A percentile compares a stretch with the other conserved stretches of the same genome.
Conservation (phyloP, 2,329 filamentous ascomycete genomes). For the Colletotrichum graminicola region DNA sequence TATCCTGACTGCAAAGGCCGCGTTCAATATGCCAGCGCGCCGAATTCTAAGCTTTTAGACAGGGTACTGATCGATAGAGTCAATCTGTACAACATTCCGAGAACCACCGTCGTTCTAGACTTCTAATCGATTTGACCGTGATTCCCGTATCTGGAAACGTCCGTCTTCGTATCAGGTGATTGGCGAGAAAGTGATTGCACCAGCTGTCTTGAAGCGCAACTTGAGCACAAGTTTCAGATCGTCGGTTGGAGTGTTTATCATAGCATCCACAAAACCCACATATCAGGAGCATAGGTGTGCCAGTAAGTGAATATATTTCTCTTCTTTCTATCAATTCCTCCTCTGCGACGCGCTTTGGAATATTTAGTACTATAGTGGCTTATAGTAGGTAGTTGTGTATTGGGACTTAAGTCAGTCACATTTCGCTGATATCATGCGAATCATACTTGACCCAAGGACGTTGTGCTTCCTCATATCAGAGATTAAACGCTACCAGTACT, state of each 20-base stretch:
- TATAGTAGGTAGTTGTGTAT: neutral
- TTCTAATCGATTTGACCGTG: too few species aligned
- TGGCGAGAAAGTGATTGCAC: too few species aligned
- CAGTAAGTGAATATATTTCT: neutral
- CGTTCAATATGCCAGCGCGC: too few species aligned
- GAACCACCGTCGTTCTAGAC: too few species aligned
- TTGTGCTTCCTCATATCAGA: neutral
- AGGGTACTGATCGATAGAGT: too few species aligned
- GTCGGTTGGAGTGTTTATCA: fast-evolving
- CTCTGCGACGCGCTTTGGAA: neutral
- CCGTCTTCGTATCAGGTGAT: too few species aligned
- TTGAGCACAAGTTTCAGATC: neutral
- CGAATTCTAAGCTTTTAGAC: too few species aligned
- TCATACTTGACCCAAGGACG: neutral
- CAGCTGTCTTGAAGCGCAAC: neutral
- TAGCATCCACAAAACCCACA: neutral
- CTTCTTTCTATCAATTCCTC: neutral
- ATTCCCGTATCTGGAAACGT: too few species aligned
- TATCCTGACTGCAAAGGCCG: too few species aligned
- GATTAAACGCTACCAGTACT: neutral
- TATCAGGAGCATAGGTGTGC: too few species aligned
- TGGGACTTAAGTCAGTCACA: neutral
- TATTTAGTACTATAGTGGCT: neutral
- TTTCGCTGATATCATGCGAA: neutral
- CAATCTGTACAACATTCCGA: too few species aligned